phyloP scores from a whole-genome alignment of 176 grass and related monocot genomes.

The Aegilops longissima region DNA sequence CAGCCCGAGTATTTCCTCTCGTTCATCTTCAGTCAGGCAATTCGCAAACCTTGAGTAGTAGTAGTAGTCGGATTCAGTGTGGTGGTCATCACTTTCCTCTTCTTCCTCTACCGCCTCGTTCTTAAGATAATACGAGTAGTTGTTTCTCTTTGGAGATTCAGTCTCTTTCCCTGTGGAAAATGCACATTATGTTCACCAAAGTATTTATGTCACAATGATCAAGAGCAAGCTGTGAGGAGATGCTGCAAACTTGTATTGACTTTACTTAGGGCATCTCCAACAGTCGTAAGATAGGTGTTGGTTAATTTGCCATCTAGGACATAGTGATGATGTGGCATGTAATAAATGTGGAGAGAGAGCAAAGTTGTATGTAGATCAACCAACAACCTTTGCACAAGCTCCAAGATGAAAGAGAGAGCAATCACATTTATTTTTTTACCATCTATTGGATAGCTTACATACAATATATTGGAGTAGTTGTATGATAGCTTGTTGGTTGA shows the following conservation, averaged over 20 bases:
- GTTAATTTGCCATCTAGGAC: too few species aligned
- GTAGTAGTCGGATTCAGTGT: neutral
- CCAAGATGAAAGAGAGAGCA: too few species aligned
- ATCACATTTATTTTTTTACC: too few species aligned
- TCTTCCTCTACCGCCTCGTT: neutral
- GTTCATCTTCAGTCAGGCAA: constrained; percentile 3
- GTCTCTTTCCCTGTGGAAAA: constrained; percentile 20
- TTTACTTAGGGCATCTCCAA: neutral
- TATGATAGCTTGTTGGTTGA: too few species aligned
- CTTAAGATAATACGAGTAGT: neutral
- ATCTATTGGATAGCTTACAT: too few species aligned
- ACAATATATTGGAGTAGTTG: too few species aligned
- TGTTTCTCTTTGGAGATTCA: neutral
- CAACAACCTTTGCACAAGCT: too few species aligned
- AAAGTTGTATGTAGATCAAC: too few species aligned
- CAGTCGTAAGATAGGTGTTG: too few species aligned
- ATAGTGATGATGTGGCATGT: too few species aligned
- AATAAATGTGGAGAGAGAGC: too few species aligned
- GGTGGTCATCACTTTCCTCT: neutral
- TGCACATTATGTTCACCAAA: neutral
- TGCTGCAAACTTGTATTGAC: too few species aligned
- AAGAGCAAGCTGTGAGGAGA: neutral
- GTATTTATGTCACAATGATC: neutral
- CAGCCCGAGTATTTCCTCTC: constrained; percentile 29
- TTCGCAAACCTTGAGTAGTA: constrained; percentile 31